Conservation (phyloP, 768 basidiomycete genomes). For the Leccinum sublutescens region DNA sequence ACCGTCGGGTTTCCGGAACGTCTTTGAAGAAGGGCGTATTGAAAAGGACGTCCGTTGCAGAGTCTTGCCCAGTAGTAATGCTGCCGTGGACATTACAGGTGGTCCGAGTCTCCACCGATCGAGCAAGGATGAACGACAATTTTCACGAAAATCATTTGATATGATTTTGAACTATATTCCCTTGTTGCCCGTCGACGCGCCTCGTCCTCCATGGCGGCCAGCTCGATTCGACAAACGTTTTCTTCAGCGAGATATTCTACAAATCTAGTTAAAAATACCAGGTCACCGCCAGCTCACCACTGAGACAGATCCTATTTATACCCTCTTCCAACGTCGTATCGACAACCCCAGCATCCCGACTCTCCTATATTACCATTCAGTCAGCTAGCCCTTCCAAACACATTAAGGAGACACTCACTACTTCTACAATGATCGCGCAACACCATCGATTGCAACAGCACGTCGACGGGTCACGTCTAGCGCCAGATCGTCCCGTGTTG, state of each 20-base stretch:
- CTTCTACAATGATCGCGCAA: slow-evolving; percentile 35
- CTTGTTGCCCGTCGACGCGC: background rate
- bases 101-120: no score
- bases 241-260: slow-evolving; percentile 67
- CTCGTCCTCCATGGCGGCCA: slow-evolving; percentile 43
- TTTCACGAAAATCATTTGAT: no score
- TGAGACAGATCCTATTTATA: slow-evolving; percentile 43
- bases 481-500: slow-evolving; percentile 66
- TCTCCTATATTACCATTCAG: slow-evolving; percentile 35
- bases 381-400: background rate
- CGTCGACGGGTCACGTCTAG: slow-evolving; percentile 67
- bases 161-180: no score
- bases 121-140: no score
- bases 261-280: background rate
- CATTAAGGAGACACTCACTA: slow-evolving; percentile 39
- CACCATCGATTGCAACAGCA: slow-evolving; percentile 74
- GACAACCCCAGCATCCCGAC: slow-evolving; percentile 44
- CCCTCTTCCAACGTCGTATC: slow-evolving; percentile 52
- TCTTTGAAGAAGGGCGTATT: no score
- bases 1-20: no score
- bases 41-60: no score
- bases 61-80: no score
- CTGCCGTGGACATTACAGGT: no score
- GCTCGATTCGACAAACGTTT: slow-evolving; percentile 51
- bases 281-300: slow-evolving; percentile 33